Evolutionary conservation across 2,329 filamentous ascomycete species (phyloP).

Genomic region (Ophiognomonia clavigignenti-juglandacearum): DNA sequence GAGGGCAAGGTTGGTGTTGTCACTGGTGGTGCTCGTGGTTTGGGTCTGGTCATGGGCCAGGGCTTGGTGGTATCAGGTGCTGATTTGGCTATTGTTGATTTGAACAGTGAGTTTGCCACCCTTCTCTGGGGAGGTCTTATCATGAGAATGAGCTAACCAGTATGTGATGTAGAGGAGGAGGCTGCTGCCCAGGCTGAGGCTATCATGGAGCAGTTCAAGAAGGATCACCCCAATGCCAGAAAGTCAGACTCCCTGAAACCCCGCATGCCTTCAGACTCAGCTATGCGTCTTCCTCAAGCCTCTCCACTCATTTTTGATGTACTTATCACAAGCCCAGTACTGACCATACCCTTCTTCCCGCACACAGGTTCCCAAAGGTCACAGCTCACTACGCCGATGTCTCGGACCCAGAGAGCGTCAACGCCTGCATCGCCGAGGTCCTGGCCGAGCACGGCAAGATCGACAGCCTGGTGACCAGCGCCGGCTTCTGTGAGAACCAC

Average conservation of each 20-base stretch:
- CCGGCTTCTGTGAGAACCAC: conserved; percentile 94
- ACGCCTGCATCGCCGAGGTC: conserved; percentile 65
- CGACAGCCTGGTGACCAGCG: conserved; percentile 91
- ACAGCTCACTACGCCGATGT: conserved; percentile 91
- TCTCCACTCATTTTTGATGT: no score
- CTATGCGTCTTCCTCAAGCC: no score
- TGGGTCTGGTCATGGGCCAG: conserved; percentile 91
- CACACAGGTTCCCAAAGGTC: conserved; percentile 65
- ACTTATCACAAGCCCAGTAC: background rate
- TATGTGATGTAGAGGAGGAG: conserved; percentile 62
- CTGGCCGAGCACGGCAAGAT: conserved; percentile 71
- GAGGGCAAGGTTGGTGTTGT: conserved; percentile 80
- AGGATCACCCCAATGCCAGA: conserved; percentile 72
- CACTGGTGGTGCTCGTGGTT: conserved; percentile 82
- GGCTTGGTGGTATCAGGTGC: conserved; percentile 84
- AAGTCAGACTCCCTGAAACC: conserved; percentile 47
- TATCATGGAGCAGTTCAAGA: conserved; percentile 70
- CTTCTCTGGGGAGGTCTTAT: background rate
- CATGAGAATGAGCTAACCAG: background rate
- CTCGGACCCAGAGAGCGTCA: conserved; percentile 72
- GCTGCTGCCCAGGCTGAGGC: conserved; percentile 70
- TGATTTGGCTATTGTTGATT: conserved; percentile 85
- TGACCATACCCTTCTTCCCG: background rate
- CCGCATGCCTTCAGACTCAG: no score
- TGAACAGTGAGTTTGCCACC: conserved; percentile 65